Base-by-base conservation (phyloP, 129 eudicot genomes). In the Tagetes patula region DNA sequence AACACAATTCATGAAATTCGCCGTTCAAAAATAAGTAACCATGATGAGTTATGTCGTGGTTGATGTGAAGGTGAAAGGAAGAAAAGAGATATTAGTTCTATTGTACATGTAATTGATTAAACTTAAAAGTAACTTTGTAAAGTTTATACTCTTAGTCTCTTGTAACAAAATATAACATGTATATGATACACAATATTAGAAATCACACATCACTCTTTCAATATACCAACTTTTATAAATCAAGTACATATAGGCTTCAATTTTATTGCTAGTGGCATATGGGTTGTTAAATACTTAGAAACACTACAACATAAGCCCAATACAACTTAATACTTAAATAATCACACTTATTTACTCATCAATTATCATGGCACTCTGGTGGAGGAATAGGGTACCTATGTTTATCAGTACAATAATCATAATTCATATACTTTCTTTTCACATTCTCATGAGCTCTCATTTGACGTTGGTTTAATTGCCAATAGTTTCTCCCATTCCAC, bases 391-490 rank as follows among this genome's bases (percentile, higher is more conserved):
- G 96, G 54, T 70, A 76, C 79, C 88, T 85, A 13, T 8, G 1
- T 14, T 38, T 68, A 68, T 92, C 96, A 42, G 60, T 39, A 77
- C 98, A 92, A 77, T 92, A 92, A 42, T 92, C 98, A 77, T 92
- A 92, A 62, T 53, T 83, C 84, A 85, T 62, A 65, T 87, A 87
- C 58, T 71, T 79, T 10, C 11, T 45, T 64, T 79, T 89, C 46
- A 76, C 90, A 27, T 58, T 33, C 34, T 72, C 48, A 11, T 71
- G 85, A 14, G 14, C 47, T 54, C 5, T 69, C 37, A 58, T 46
- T 69, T 89, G 83, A 30, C 31, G 58, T 1, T 8, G 6, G 53
- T 74, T 52, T 46, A 92, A 69, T 1, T 78, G 77, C 82, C 84
- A 77, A 64, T 65, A 84, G 0, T 74, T 82, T 43, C 53, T 43